Evolutionary conservation across 306 rosid species (phyloP), one percentile per base, ranked within the genome.

Genomic region (Macrotyloma uniflorum): DNA sequence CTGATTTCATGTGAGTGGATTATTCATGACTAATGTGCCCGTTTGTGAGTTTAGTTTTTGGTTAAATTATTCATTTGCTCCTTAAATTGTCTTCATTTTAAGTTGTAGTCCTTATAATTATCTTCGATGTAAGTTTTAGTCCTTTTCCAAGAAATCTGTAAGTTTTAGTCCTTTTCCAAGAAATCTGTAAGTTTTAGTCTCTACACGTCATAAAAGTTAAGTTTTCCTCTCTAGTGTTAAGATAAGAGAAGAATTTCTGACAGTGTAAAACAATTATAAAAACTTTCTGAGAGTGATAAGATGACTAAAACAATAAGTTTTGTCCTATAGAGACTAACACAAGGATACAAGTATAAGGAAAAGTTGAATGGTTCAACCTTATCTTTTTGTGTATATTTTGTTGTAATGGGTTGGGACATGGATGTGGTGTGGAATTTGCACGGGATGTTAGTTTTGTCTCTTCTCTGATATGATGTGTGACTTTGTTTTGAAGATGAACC

Each of bases 401-500:
- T n/a, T 61, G 8, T 40, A 3, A 23, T n/a, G 65, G 51, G 62
- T 24, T 20, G 57, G 53, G 61, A n/a, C 38, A 22, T 30, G 62
- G 68, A 30, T 74, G 38, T 55, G 70, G 5, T 74, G 47, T 4
- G 42, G 42, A 76, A 68, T 50, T 72, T 40, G 55, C 6, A 1
- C 2, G 57, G 23, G n/a, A 64, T 80, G 23, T 70, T 16, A 32
- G 47, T 38, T 81, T 68, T 75, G 22, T 53, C 53, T 18, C 22
- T 77, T 40, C 36, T 77, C 84, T 84, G 67, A 79, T 67, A 55
- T 65, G 67, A 57, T 82, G 78, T 64, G 69, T 77, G 43, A 61
- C 74, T 88, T 64, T 76, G 75, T 79, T 71, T 66, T 83, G 81
- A 82, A 93, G 98, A 89, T 87, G 98, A 93, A 84, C 93, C 98